A percentile compares a stretch with the other conserved stretches of the same genome.
These are phyloP conservation scores for Citeromyces siamensis DNA, from an alignment of 1,139 yeast species.

Conservation along the genomic window DNA sequence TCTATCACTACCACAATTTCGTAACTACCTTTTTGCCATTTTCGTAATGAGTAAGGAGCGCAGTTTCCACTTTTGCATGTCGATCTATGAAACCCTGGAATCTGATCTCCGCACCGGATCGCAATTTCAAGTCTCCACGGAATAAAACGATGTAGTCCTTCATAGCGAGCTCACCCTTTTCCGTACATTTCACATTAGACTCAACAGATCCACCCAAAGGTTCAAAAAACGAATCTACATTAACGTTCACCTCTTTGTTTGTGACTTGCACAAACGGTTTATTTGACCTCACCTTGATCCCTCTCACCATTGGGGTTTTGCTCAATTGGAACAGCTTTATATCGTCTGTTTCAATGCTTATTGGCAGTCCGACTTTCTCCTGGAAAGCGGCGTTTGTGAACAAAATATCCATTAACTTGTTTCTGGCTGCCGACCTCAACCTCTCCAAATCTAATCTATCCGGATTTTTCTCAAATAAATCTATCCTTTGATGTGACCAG, in stretches of 20 bases:
- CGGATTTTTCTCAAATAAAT: background rate
- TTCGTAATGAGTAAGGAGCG: too few relatives aligned
- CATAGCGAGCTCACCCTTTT: constrained; percentile 2
- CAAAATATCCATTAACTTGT: constrained; percentile 6
- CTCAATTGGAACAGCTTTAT: constrained; percentile 6
- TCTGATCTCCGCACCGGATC: constrained; percentile 5
- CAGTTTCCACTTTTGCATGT: constrained; percentile 1
- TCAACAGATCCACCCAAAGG: constrained; percentile 7
- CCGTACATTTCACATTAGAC: constrained; percentile 5
- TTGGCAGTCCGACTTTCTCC: constrained; percentile 6
- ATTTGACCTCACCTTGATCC: constrained; percentile 5
- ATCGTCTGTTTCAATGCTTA: constrained; percentile 4
- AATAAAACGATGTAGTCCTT: constrained; percentile 6
- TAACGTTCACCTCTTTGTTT: constrained; percentile 6
- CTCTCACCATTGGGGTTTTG: constrained; percentile 6
- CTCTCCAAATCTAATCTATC: constrained; percentile 6
- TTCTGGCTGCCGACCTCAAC: constrained; percentile 2
- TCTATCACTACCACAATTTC: constrained; percentile 8
- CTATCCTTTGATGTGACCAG: background rate
- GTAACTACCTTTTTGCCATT: constrained; percentile 6
- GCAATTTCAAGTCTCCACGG: constrained; percentile 6
- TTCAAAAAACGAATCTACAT: constrained; percentile 7
- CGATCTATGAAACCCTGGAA: constrained; percentile 7
- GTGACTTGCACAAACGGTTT: constrained; percentile 5
- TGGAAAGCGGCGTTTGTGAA: constrained; percentile 6